Conservation (phyloP, 306 rosid genomes). For the Cicer judaicum region DNA sequence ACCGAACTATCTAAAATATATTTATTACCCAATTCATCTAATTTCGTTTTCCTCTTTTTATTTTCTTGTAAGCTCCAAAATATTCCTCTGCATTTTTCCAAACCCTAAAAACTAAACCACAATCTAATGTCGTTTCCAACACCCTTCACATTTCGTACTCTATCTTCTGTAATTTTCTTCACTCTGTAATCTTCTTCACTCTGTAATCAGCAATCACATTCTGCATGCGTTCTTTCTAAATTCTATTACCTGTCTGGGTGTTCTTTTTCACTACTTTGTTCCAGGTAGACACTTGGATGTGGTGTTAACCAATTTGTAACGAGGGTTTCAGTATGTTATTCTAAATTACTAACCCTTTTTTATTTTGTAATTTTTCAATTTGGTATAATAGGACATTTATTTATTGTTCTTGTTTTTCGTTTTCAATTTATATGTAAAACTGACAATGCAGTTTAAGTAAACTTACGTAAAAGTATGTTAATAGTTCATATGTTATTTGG, state of each 20-base stretch:
- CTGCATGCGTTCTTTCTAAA: background rate
- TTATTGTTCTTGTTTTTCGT: background rate
- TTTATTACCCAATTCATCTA: background rate
- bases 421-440: background rate
- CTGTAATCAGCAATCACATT: background rate
- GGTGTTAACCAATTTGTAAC: no score
- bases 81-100: background rate
- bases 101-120: constrained; percentile 36
- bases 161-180: background rate
- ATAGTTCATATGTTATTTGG: constrained; percentile 15
- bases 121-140: background rate
- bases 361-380: background rate
- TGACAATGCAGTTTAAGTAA: constrained; percentile 10
- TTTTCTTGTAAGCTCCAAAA: background rate
- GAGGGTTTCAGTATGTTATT: no score
- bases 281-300: no score
- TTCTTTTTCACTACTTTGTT: background rate
- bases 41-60: background rate
- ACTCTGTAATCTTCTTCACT: background rate
- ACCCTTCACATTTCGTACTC: background rate
- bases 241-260: background rate
- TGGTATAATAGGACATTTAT: background rate
- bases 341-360: background rate
- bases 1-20: background rate
- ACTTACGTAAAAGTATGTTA: background rate